Base-by-base conservation (phyloP, 2,329 filamentous ascomycete genomes). In the Nemania abortiva region DNA sequence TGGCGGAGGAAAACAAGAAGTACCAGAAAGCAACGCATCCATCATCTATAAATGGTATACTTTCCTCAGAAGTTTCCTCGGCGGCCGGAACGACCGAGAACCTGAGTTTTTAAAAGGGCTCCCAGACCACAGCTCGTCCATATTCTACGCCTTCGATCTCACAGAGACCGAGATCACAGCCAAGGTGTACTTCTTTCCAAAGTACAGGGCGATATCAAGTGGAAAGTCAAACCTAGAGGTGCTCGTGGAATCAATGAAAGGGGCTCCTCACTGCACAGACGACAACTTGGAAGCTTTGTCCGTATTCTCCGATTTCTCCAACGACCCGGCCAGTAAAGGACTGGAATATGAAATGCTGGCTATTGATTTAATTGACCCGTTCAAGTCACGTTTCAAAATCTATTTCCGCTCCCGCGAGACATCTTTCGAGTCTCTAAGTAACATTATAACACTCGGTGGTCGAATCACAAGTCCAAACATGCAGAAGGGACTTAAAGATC, bases 91-190 rank as follows among this genome's bases (percentile, higher is more conserved):
- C 13, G 15, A 50, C 15, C 5, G 6, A 5, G 22, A 54, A 22
- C 22, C 22, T 2, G 31, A n/a, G 6, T 29, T 3, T 20, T 7
- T 54, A 10, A 52, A 29, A 11, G 50, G 39, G 15, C 1, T 39
- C 20, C 13, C 22, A 13, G 65, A 67, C 9, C 68, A 70, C 57
- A 54, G 58, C 3, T 13, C 59, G 1, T 65, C 60, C 6, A 54
- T 68, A 45, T 70, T 70, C 56, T 70, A 68, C 11, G 68, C 56
- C 0, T 70, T 70, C 29, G 68, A 70, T 54, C 52, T 70, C 6
- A 57, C 45, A 13, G 65, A 62, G 2, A 15, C 6, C 15, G 45
- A 57, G 1, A 67, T 20, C 4, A 68, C 54, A n/a, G 60, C 56
- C 1, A 70, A 68, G 37, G 68, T 50, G 4, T 70, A 70, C 47